Evolutionary conservation across 1,284 basidiomycete species (phyloP).

Genomic region (Pseudozyma sp.): DNA sequence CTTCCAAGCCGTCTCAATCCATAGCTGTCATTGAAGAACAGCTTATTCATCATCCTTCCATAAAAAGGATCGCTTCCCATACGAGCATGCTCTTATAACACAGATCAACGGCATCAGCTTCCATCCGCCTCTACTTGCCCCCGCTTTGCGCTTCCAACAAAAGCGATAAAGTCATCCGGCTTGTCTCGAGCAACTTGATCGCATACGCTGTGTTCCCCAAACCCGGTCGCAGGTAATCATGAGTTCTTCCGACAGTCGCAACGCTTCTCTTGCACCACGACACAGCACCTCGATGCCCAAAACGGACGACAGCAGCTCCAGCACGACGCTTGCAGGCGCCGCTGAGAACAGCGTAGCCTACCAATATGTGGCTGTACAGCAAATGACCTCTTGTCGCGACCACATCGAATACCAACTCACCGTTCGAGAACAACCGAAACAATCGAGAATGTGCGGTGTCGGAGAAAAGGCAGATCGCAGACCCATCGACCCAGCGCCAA

Average conservation of each 20-base stretch:
- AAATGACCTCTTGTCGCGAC: constrained; percentile 52
- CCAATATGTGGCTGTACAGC: constrained; percentile 58
- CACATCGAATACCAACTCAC: constrained; percentile 63
- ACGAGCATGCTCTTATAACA: too few relatives aligned
- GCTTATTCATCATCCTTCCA: too few relatives aligned
- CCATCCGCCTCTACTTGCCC: too few relatives aligned
- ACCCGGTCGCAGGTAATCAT: neutral
- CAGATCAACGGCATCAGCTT: too few relatives aligned
- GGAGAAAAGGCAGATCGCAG: constrained; percentile 87
- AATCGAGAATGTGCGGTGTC: constrained; percentile 66
- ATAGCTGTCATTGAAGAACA: too few relatives aligned
- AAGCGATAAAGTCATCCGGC: too few relatives aligned
- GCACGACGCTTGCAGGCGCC: constrained; percentile 14
- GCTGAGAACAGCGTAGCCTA: constrained; percentile 51
- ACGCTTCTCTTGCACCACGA: constrained; percentile 5
- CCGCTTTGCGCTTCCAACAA: too few relatives aligned
- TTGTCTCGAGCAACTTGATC: too few relatives aligned
- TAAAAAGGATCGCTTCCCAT: too few relatives aligned
- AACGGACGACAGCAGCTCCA: constrained; percentile 35
- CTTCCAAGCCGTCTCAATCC: too few relatives aligned
- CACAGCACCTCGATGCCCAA: constrained; percentile 22
- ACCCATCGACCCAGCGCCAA: constrained; percentile 94
- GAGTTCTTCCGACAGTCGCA: constrained; percentile 21
- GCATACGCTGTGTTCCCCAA: too few relatives aligned
- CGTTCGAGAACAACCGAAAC: constrained; percentile 64